phyloP scores from a whole-genome alignment of 352 stramenopile genomes.

The Pythium aristosporum region DNA sequence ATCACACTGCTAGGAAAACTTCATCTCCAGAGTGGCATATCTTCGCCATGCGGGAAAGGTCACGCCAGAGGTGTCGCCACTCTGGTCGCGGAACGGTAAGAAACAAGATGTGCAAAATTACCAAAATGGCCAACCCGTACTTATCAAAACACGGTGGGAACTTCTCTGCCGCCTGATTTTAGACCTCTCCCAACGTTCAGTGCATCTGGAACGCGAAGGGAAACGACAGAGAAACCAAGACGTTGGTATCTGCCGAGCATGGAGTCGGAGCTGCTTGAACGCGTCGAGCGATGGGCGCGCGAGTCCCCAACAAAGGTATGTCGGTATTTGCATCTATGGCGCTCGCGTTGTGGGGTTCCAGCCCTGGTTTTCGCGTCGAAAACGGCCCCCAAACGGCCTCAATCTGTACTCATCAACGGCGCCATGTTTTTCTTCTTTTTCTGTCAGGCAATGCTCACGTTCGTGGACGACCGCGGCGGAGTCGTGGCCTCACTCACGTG shows the following conservation, averaged over 20 bases:
- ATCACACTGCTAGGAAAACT: neutral
- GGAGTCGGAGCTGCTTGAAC: conserved; percentile 72
- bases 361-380: neutral
- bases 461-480: conserved; percentile 67
- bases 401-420: neutral
- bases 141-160: conserved; percentile 24
- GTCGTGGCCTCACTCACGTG: conserved; percentile 56
- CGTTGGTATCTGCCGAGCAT: conserved; percentile 26
- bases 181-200: conserved; percentile 2
- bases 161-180: conserved; percentile 7
- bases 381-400: conserved; percentile 15
- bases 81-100: neutral
- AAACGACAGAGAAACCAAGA: conserved; percentile 1
- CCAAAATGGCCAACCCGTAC: neutral
- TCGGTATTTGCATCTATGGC: neutral
- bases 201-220: neutral
- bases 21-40: conserved; percentile 9
- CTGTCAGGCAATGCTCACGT: conserved; percentile 74
- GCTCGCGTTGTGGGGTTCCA: neutral
- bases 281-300: conserved; percentile 72
- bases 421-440: neutral
- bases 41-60: conserved; percentile 25
- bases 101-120: conserved; percentile 1
- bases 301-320: conserved; percentile 63
- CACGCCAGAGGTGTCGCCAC: neutral